Evolutionary conservation across 768 basidiomycete genomes (phyloP).

Genomic region (Coprinellus micaceus): DNA sequence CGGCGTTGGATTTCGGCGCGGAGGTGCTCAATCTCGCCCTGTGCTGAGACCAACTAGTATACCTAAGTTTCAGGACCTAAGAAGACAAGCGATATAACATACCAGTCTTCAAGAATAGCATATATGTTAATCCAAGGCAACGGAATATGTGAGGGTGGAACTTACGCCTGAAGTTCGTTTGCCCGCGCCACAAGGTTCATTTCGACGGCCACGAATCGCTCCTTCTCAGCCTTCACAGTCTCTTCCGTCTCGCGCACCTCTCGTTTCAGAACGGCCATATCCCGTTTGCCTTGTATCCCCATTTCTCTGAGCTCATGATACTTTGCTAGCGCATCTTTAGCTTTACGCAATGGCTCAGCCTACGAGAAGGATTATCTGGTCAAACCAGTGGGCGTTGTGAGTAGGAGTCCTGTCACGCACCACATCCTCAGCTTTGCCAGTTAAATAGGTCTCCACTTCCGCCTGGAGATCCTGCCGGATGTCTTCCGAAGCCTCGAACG

Average conservation of each 20-base stretch:
- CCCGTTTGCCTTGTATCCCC: constrained; percentile 26
- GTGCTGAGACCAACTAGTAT: constrained; percentile 21
- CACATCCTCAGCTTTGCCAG: constrained; percentile 33
- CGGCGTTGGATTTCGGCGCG: constrained; percentile 22
- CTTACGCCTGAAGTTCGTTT: constrained; percentile 30
- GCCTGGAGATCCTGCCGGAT: constrained; percentile 34
- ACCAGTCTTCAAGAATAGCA: not conserved
- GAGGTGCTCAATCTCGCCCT: constrained; percentile 35
- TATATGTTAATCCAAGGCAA: not conserved
- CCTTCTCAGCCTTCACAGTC: constrained; percentile 27
- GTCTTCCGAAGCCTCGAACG: constrained; percentile 39
- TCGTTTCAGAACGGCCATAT: constrained; percentile 29
- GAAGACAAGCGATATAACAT: not conserved
- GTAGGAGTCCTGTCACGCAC: constrained; percentile 21
- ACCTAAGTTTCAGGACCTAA: constrained; percentile 1
- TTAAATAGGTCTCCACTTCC: constrained; percentile 54
- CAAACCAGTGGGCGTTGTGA: not conserved
- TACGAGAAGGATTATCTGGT: not conserved
- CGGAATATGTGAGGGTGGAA: not conserved
- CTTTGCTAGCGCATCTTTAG: constrained; percentile 32
- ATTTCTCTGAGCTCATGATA: constrained; percentile 36
- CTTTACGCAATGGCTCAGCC: constrained; percentile 1
- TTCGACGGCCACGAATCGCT: constrained; percentile 34
- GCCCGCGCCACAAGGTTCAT: constrained; percentile 30
- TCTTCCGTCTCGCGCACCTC: constrained; percentile 27